These are phyloP conservation scores for Murraya paniculata DNA, from an alignment of 345 rosid species.

Conservation along the genomic window DNA sequence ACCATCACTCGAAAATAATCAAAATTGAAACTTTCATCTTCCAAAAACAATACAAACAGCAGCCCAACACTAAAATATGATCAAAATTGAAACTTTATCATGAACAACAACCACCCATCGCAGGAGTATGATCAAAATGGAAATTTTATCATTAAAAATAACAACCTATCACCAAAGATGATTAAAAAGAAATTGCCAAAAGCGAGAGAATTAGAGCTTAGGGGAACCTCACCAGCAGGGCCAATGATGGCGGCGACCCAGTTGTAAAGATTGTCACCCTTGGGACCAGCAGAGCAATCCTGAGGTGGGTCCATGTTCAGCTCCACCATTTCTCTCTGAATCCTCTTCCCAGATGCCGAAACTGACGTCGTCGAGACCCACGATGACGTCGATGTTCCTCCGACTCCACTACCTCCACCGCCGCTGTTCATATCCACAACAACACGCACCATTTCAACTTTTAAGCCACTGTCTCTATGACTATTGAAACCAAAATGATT, in stretches of 20 bases:
- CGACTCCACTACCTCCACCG: slow-evolving; percentile 19
- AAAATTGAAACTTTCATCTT: neutral
- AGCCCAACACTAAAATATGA: neutral
- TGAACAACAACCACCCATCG: neutral
- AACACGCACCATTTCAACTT: neutral
- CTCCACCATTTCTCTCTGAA: slow-evolving; percentile 84
- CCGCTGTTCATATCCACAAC: slow-evolving; percentile 19
- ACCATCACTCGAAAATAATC: neutral
- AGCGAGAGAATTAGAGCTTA: neutral
- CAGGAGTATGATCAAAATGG: neutral
- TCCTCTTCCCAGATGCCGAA: slow-evolving; percentile 88
- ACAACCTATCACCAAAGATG: neutral
- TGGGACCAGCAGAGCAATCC: slow-evolving; percentile 90
- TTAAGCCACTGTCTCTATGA: neutral
- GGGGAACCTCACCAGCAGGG: slow-evolving; percentile 51
- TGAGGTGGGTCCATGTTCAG: slow-evolving; percentile 72
- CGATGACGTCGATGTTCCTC: slow-evolving; percentile 39
- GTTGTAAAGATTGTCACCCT: slow-evolving; percentile 84
- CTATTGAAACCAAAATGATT: neutral
- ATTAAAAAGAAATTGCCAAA: neutral
- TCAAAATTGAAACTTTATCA: neutral
- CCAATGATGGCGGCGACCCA: slow-evolving; percentile 91
- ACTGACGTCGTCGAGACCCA: slow-evolving; percentile 83
- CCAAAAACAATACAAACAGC: neutral
- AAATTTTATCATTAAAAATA: neutral